These are phyloP conservation scores for Microcos paniculata DNA, from an alignment of 345 rosid species.

Conservation along the genomic window DNA sequence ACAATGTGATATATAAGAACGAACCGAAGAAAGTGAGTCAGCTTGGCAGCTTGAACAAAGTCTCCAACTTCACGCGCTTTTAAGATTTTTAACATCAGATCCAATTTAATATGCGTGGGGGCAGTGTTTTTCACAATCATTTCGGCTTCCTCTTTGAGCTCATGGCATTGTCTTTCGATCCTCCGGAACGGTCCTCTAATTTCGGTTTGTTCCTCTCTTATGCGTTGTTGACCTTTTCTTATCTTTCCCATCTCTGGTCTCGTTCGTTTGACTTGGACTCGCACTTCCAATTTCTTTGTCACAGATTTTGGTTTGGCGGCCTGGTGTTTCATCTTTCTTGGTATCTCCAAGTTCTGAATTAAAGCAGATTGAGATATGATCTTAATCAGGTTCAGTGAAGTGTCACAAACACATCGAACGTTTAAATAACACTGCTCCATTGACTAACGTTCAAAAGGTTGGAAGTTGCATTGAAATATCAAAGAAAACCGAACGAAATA, in stretches of 20 bases:
- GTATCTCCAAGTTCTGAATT: too few relatives aligned
- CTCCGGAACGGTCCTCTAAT: not conserved
- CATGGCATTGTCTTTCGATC: not conserved
- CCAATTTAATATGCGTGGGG: not conserved
- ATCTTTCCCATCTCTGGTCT: not conserved
- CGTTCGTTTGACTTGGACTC: not conserved
- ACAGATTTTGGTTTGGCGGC: too few relatives aligned
- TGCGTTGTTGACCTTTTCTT: not conserved
- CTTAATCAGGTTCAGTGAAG: too few relatives aligned
- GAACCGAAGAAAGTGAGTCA: constrained; percentile 4
- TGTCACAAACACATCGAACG: too few relatives aligned
- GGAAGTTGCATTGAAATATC: too few relatives aligned
- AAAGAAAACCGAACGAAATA: too few relatives aligned
- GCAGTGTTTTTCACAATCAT: not conserved
- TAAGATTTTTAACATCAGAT: constrained; percentile 3
- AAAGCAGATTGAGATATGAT: too few relatives aligned
- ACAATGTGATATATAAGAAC: too few relatives aligned
- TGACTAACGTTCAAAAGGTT: too few relatives aligned
- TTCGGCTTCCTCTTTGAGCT: not conserved
- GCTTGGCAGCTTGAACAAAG: not conserved
- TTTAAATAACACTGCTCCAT: too few relatives aligned
- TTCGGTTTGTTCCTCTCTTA: not conserved
- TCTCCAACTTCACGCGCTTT: constrained; percentile 1
- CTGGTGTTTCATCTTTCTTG: too few relatives aligned
- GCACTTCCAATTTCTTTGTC: not conserved